Conservation (phyloP, 2,329 filamentous ascomycete genomes). For the Trichoderma simmonsii region DNA sequence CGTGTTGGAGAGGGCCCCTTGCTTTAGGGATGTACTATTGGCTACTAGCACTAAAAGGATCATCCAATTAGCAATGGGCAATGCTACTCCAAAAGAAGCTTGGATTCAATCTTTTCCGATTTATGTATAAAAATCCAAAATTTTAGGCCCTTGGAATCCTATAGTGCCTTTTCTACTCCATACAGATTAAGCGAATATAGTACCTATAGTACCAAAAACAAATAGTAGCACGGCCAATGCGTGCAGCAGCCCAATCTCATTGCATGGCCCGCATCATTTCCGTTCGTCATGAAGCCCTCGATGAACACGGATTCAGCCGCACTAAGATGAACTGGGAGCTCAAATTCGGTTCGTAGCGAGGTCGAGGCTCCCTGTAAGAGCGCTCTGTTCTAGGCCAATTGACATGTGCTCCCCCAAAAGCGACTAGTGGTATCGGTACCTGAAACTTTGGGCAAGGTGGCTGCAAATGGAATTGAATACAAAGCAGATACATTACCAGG, state of each 20-base stretch:
- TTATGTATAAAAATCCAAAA: not conserved
- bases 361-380: not conserved
- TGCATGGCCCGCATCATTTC: not conserved
- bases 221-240: not conserved
- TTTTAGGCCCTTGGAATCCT: not conserved
- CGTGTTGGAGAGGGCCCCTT: constrained; percentile 5
- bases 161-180: not conserved
- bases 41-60: not conserved
- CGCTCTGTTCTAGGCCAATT: not conserved
- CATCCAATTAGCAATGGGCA: not conserved
- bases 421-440: not conserved
- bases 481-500: not conserved
- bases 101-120: not conserved
- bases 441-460: not conserved
- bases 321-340: constrained; percentile 7
- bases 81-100: not conserved
- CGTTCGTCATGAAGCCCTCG: not conserved
- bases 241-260: not conserved
- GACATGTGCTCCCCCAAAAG: constrained; percentile 6
- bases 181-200: not conserved
- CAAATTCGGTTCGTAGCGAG: not conserved
- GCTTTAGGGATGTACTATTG: not conserved
- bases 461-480: not conserved
- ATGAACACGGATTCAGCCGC: constrained; percentile 7
- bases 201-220: too few species aligned